Evolutionary conservation across 176 grass and related monocot species (phyloP).

Genomic region (Aegilops tauschii): DNA sequence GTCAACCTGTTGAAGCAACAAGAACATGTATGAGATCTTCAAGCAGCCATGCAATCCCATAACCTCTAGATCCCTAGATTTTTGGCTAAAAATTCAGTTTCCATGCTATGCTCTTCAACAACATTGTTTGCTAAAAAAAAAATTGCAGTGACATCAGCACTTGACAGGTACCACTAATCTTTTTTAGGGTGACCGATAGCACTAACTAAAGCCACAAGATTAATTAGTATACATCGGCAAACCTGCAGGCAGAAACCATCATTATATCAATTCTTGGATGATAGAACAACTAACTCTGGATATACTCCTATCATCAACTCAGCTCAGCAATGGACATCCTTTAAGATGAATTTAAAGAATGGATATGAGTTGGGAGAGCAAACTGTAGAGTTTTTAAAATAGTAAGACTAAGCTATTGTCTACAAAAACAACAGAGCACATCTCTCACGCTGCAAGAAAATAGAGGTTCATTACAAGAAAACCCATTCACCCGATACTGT

Average conservation of each 20-base stretch:
- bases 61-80: background rate
- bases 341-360: too few species aligned
- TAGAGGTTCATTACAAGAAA: too few species aligned
- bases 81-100: background rate
- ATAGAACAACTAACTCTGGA: background rate
- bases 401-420: too few species aligned
- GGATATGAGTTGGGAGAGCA: too few species aligned
- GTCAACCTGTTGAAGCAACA: background rate
- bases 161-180: too few species aligned
- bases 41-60: background rate
- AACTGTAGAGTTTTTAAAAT: too few species aligned
- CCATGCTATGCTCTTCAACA: background rate
- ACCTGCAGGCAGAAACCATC: background rate
- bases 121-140: background rate
- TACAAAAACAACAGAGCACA: too few species aligned
- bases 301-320: background rate
- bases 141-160: too few species aligned
- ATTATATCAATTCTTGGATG: background rate
- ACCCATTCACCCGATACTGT: too few species aligned
- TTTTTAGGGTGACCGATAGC: too few species aligned
- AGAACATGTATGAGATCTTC: background rate
- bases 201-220: background rate
- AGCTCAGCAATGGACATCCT: too few species aligned
- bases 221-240: background rate
- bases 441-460: too few species aligned